Evolutionary conservation across 2,329 filamentous ascomycete species (phyloP).

Genomic region (Fusarium goolgardi): DNA sequence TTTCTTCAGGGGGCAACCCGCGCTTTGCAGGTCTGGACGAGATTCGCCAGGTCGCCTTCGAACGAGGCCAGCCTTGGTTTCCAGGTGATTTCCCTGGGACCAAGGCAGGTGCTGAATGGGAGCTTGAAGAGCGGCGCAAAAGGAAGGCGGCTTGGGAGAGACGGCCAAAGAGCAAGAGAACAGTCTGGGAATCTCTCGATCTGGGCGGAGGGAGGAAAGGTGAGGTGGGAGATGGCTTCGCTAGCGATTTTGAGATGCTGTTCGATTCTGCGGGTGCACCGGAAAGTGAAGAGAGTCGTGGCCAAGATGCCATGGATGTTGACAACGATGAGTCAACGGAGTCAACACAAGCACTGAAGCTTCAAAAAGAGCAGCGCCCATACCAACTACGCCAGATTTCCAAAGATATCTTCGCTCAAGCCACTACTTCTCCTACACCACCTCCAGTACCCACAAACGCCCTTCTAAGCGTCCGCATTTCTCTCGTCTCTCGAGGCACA

Average conservation of each 20-base stretch:
- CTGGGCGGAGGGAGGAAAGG: conserved; percentile 80
- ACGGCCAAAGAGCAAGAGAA: conserved; percentile 83
- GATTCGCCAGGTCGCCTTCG: conserved; percentile 82
- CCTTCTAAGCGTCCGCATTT: conserved; percentile 73
- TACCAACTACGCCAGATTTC: conserved; percentile 42
- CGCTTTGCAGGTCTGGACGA: conserved; percentile 86
- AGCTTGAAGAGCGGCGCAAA: conserved; percentile 73
- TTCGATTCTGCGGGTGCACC: conserved; percentile 53
- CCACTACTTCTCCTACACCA: conserved; percentile 40
- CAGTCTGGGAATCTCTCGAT: conserved; percentile 79
- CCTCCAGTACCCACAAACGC: conserved; percentile 51
- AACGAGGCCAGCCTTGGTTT: conserved; percentile 83
- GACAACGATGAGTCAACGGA: conserved; percentile 37
- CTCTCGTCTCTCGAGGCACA: conserved; percentile 75
- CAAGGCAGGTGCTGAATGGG: conserved; percentile 81
- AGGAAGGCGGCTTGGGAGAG: conserved; percentile 82
- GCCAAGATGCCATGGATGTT: conserved; percentile 50
- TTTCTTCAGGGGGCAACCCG: conserved; percentile 83
- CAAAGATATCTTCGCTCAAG: conserved; percentile 49
- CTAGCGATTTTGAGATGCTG: conserved; percentile 84
- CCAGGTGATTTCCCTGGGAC: conserved; percentile 87
- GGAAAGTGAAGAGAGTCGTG: conserved; percentile 27
- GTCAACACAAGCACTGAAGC: background rate
- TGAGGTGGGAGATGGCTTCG: conserved; percentile 84
- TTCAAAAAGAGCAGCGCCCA: conserved; percentile 13